Percentiles rank a stretch among this genome's conserved stretches.
phyloP scores from a whole-genome alignment of 805 yeast species.

The Maudiozyma barnettii region DNA sequence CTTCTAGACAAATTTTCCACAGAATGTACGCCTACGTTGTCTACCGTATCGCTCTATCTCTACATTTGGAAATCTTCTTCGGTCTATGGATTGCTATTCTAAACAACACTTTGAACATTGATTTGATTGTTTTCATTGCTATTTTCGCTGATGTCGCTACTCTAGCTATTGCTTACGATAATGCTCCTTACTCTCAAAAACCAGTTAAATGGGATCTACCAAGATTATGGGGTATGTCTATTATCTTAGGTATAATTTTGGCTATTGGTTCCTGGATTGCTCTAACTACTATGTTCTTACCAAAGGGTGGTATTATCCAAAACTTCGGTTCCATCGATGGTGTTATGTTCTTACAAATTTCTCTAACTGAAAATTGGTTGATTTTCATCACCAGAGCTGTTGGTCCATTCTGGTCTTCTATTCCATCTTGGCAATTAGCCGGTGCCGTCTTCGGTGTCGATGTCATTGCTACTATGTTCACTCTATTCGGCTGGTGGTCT shows the following conservation, averaged over 20 bases:
- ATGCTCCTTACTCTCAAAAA: conserved; percentile 86
- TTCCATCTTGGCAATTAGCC: conserved; percentile 92
- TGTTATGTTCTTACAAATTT: conserved; percentile 86
- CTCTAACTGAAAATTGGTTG: conserved; percentile 95
- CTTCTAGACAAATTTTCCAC: conserved; percentile 96
- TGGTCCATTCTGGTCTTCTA: conserved; percentile 97
- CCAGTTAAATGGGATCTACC: conserved; percentile 97
- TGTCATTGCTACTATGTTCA: conserved; percentile 84
- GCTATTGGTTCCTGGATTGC: conserved; percentile 94
- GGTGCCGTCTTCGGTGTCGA: conserved; percentile 91
- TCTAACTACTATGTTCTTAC: conserved; percentile 85
- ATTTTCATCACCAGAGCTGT: conserved; percentile 93
- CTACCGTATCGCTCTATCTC: conserved; percentile 92
- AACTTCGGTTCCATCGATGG: conserved; percentile 93
- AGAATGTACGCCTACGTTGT: conserved; percentile 97
- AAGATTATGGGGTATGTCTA: conserved; percentile 95
- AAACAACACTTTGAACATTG: conserved; percentile 77
- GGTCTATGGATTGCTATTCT: conserved; percentile 96
- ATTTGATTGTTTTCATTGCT: conserved; percentile 91
- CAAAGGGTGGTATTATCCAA: conserved; percentile 89
- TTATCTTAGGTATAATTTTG: conserved; percentile 72
- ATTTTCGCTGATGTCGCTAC: conserved; percentile 97
- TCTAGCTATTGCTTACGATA: conserved; percentile 93
- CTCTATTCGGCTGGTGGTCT: conserved; percentile 95
- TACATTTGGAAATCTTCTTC: conserved; percentile 88